Conservation (phyloP, 1,139 yeast genomes). For the Pichia sp. region DNA sequence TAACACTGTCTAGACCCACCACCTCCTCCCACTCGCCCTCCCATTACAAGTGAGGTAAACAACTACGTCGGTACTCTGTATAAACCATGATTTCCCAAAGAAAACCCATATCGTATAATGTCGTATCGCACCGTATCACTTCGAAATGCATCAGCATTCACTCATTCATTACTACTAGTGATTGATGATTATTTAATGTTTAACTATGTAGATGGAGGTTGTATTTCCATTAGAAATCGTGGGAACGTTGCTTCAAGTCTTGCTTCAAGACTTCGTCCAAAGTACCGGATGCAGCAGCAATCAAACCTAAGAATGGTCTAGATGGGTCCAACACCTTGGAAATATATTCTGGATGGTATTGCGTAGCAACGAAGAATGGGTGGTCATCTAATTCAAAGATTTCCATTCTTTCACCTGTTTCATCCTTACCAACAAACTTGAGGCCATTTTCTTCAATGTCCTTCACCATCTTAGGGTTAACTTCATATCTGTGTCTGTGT, state of each 20-base stretch:
- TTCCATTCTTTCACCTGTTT: slow-evolving; percentile 87
- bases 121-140: too few relatives aligned
- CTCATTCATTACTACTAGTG: too few relatives aligned
- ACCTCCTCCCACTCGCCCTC: too few relatives aligned
- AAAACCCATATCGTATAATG: too few relatives aligned
- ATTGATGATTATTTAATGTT: too few relatives aligned
- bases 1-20: too few relatives aligned
- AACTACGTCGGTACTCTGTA: too few relatives aligned
- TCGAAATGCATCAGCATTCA: too few relatives aligned
- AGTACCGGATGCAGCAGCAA: slow-evolving; percentile 85
- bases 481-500: slow-evolving; percentile 98
- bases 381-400: slow-evolving; percentile 73
- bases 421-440: slow-evolving; percentile 90
- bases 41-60: too few relatives aligned
- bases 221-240: slow-evolving; percentile 26
- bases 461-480: slow-evolving; percentile 74
- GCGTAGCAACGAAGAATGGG: slow-evolving; percentile 92
- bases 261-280: slow-evolving; percentile 52
- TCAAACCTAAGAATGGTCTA: slow-evolving; percentile 90
- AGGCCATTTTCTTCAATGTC: slow-evolving; percentile 72
- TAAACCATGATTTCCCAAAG: too few relatives aligned
- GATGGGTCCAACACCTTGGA: slow-evolving; percentile 97
- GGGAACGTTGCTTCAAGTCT: slow-evolving; percentile 23
- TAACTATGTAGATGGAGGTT: too few relatives aligned
- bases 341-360: slow-evolving; percentile 96